Percentiles rank a stretch among this genome's conserved stretches.
Evolutionary conservation across 345 rosid genomes (phyloP).

Genomic region (Sisymbrium altissimum): DNA sequence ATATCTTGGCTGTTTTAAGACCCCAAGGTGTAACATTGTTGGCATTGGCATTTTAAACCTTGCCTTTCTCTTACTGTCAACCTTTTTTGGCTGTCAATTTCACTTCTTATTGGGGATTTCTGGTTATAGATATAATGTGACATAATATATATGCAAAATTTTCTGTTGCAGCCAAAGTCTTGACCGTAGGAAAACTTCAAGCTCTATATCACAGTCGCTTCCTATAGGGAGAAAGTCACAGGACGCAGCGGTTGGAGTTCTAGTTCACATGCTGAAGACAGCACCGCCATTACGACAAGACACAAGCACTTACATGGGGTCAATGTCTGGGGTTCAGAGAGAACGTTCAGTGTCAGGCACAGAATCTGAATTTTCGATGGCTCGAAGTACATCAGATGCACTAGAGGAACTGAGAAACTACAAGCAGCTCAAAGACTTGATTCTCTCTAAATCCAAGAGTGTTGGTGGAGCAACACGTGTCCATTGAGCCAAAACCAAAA

Average conservation of each 20-base stretch:
- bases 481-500: slow-evolving; percentile 18
- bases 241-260: slow-evolving; percentile 86
- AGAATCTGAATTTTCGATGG: slow-evolving; percentile 68
- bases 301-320: slow-evolving; percentile 56
- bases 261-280: slow-evolving; percentile 74
- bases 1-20: not conserved
- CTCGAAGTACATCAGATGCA: slow-evolving; percentile 69
- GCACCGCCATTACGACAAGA: slow-evolving; percentile 83
- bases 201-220: slow-evolving; percentile 41
- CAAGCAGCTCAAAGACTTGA: slow-evolving; percentile 73
- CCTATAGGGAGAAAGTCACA: slow-evolving; percentile 61
- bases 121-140: slow-evolving; percentile 3
- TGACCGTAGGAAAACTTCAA: slow-evolving; percentile 45
- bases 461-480: slow-evolving; percentile 44
- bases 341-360: slow-evolving; percentile 46
- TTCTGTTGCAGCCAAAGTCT: slow-evolving; percentile 42
- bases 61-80: not conserved
- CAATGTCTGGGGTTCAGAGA: slow-evolving; percentile 42
- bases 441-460: slow-evolving; percentile 59
- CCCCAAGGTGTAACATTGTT: not conserved
- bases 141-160: not conserved
- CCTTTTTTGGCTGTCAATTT: not conserved
- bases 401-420: slow-evolving; percentile 81
- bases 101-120: slow-evolving; percentile 1
- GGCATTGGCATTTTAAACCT: not conserved